Evolutionary conservation across 345 rosid species (phyloP).

Genomic region (Camelina neglecta): DNA sequence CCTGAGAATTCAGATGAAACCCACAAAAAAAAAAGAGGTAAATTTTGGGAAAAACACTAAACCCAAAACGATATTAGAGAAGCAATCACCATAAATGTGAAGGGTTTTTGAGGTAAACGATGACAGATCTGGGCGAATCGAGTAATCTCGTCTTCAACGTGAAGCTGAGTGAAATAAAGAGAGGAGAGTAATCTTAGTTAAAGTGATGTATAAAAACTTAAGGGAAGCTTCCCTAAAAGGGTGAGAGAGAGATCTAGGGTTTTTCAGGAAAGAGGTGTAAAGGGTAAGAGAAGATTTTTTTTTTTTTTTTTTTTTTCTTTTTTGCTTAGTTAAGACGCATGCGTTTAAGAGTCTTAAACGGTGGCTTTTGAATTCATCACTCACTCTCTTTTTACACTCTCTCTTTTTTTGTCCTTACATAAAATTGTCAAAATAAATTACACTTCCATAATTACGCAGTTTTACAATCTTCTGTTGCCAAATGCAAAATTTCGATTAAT

Average conservation of each 20-base stretch:
- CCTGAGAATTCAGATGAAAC: slow-evolving; percentile 22
- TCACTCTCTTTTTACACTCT: background rate
- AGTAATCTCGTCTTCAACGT: slow-evolving; percentile 34
- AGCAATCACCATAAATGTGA: slow-evolving; percentile 35
- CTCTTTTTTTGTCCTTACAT: background rate
- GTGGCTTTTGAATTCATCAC: slow-evolving; percentile 41
- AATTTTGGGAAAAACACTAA: background rate
- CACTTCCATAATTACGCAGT: background rate
- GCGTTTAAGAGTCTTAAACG: slow-evolving; percentile 45
- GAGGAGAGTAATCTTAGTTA: slow-evolving; percentile 29
- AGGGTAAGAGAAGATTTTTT: slow-evolving; percentile 16
- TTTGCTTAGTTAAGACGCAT: slow-evolving; percentile 56
- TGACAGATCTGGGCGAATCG: slow-evolving; percentile 48
- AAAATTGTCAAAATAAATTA: background rate
- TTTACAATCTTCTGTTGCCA: no score
- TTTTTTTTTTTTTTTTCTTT: background rate
- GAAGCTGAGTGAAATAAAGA: slow-evolving; percentile 34
- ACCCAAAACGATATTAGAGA: background rate
- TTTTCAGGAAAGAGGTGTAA: slow-evolving; percentile 43
- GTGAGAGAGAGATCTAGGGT: slow-evolving; percentile 54
- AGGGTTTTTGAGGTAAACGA: slow-evolving; percentile 4
- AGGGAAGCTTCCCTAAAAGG: slow-evolving; percentile 41
- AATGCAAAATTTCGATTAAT: background rate
- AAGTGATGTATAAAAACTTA: slow-evolving; percentile 35
- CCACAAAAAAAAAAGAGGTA: slow-evolving; percentile 7